A percentile compares a stretch with the other conserved stretches of the same genome.
Conservation (phyloP, 495 filamentous ascomycete genomes). For the Penicillium argentinense region DNA sequence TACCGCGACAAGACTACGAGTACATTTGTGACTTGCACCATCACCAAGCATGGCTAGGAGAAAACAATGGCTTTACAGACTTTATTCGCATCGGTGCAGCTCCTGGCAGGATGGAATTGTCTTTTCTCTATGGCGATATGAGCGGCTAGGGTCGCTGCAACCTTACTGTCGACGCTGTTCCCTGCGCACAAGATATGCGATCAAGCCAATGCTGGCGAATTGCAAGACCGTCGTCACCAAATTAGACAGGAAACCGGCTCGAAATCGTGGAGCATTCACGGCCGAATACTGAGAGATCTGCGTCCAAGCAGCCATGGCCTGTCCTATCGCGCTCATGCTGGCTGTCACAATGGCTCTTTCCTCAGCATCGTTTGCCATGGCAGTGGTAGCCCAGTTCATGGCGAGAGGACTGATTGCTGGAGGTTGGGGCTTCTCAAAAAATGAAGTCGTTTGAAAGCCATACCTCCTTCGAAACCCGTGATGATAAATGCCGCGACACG, state of each 20-base stretch:
- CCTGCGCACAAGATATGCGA: background rate
- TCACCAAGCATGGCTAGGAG: no score
- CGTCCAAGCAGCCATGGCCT: conserved; percentile 33
- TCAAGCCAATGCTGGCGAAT: background rate
- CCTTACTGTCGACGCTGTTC: background rate
- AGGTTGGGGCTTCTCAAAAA: background rate
- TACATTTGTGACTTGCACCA: no score
- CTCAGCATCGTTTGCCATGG: conserved; percentile 35
- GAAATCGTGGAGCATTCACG: conserved; percentile 26
- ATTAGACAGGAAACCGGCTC: conserved; percentile 4
- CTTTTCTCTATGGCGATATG: no score
- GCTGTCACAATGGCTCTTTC: conserved; percentile 36
- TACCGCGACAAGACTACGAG: no score
- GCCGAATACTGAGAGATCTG: conserved; percentile 34
- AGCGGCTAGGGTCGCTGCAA: no score
- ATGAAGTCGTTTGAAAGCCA: no score
- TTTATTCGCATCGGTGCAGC: no score
- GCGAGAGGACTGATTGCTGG: conserved; percentile 33
- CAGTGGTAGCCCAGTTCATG: conserved; percentile 35
- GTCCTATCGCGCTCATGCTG: conserved; percentile 39
- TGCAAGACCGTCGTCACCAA: background rate
- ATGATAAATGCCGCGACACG: conserved; percentile 33
- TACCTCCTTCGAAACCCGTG: conserved; percentile 33
- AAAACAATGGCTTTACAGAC: no score
- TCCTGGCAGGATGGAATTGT: no score